Percentiles rank a stretch among this genome's conserved stretches.
phyloP scores from a whole-genome alignment of 192 early-diverging fungal genomes.

The Bifiguratus adelaidae region DNA sequence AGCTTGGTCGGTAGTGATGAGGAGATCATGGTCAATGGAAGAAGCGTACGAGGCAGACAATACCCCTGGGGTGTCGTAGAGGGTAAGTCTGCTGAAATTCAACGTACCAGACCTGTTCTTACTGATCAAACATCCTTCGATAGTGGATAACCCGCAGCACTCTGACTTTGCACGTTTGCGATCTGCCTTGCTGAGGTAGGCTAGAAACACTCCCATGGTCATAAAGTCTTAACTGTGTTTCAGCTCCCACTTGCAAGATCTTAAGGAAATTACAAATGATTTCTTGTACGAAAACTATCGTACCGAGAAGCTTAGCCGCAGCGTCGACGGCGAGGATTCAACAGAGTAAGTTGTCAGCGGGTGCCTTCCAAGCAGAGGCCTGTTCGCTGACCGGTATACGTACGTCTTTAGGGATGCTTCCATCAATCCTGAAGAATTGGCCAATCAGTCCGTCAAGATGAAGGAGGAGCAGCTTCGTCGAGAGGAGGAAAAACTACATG shows the following conservation, averaged over 20 bases:
- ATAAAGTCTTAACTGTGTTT: not conserved
- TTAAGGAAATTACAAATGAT: constrained; percentile 95
- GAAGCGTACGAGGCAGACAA: constrained; percentile 80
- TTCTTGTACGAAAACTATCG: constrained; percentile 95
- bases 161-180: constrained; percentile 94
- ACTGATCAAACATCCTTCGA: not conserved
- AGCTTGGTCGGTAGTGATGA: constrained; percentile 93
- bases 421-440: constrained; percentile 26
- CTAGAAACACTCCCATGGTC: not conserved
- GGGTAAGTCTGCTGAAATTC: constrained; percentile 19
- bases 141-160: constrained; percentile 92
- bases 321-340: constrained; percentile 40
- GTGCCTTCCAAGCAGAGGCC: no score
- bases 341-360: no score
- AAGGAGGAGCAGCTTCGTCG: constrained; percentile 43
- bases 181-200: constrained; percentile 73
- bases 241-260: constrained; percentile 94
- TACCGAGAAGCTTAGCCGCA: constrained; percentile 69
- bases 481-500: constrained; percentile 42
- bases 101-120: not conserved
- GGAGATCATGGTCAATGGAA: constrained; percentile 73
- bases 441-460: constrained; percentile 26
- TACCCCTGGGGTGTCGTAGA: constrained; percentile 98
- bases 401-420: constrained; percentile 20
- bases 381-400: no score